Base-by-base conservation (phyloP, 2,329 filamentous ascomycete genomes). In the Tothia fuscella region DNA sequence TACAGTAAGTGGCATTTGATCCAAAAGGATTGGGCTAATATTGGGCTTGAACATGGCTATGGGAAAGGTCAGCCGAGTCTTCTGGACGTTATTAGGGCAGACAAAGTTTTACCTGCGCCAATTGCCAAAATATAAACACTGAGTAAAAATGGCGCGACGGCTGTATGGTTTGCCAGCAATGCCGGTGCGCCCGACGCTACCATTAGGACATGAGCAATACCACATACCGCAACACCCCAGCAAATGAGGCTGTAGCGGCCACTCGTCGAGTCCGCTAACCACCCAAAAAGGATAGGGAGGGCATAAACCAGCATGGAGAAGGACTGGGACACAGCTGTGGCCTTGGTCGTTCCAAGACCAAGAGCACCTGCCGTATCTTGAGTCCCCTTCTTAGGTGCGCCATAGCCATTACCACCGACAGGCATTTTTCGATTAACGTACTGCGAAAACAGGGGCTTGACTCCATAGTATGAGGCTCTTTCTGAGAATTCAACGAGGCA, bases 401-500 rank as follows among this genome's bases (percentile, higher is more conserved):
- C 41, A 34, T 21, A 20, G 7, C 41, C 41, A 38, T 43, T 43
- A 7, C 41, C 41, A n/a, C 41, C 41, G n/a, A 26, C 30, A 12
- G 41, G 41, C 4, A 43, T 13, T n/a, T 32, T 32, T 24, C 31
- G 16, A 7, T 43, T 36, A 12, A 43, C 28, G 14, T 25, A 43
- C 16, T 43, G 37, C 6, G 25, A 25, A 25, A 43, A 43, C 22
- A 37, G 22, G 14, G 19, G 26, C 16, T 32, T 64, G 5, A 68
- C 62, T 46, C 74, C 74, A 50, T 76, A 76, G 61, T 72, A 78
- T 0, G 73, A 76, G 3, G 73, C 74, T 41, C 75, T 63, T 51
- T 79, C 75, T 40, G 70, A 71, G 46, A 78, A 72, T 48, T 78
- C 75, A 32, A 77, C 72, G 5, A 70, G 49, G 46, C 74, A 78